Evolutionary conservation across 768 basidiomycete genomes (phyloP).

Genomic region (Tulasnella sp.): DNA sequence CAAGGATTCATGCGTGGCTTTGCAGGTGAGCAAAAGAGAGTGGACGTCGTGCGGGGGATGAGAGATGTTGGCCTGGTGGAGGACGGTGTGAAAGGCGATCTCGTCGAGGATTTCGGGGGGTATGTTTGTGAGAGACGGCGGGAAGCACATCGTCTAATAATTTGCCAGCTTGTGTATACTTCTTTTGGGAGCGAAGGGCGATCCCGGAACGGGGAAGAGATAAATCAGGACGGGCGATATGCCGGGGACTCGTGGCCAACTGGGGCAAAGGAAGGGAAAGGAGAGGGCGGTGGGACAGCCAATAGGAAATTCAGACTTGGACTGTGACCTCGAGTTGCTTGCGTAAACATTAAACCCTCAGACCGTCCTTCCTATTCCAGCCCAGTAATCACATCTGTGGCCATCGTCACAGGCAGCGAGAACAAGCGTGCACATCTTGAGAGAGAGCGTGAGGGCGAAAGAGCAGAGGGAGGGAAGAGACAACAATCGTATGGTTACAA

Average conservation of each 20-base stretch:
- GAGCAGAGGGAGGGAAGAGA: neutral
- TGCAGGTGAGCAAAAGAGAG: conserved; percentile 23
- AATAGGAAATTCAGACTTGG: conserved; percentile 8
- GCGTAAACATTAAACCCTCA: neutral
- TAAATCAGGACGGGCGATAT: neutral
- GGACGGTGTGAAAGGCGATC: conserved; percentile 28
- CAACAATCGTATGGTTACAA: neutral
- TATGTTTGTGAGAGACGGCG: neutral
- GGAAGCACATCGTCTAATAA: neutral
- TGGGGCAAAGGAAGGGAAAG: neutral
- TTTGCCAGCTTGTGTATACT: neutral
- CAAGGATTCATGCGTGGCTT: conserved; percentile 9
- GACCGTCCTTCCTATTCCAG: neutral
- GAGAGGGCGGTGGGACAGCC: neutral
- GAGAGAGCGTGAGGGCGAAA: neutral
- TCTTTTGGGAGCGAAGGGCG: neutral
- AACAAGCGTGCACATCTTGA: neutral
- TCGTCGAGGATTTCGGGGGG: conserved; percentile 31
- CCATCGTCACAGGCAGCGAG: neutral
- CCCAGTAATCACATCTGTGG: neutral
- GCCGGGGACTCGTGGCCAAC: neutral
- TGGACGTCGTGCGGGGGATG: conserved; percentile 25
- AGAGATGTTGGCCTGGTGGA: neutral
- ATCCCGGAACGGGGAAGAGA: neutral
- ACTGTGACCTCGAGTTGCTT: conserved; percentile 7